Evolutionary conservation across 371 early-diverging fungal species (phyloP).

Genomic region (Mortierella polycephala): DNA sequence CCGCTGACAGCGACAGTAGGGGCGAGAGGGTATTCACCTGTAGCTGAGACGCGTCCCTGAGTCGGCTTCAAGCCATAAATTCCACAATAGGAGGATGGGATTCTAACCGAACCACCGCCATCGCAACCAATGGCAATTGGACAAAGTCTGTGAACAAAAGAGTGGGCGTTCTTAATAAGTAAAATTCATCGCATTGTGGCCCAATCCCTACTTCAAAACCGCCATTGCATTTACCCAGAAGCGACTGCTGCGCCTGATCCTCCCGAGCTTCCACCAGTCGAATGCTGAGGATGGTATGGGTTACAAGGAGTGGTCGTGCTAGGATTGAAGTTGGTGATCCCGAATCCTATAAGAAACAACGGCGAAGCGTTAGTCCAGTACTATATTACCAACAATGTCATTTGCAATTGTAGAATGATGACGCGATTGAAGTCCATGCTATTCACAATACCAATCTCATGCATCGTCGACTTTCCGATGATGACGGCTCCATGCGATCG

Average conservation of each 20-base stretch:
- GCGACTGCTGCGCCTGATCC: conserved; percentile 73
- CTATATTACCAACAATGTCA: background rate
- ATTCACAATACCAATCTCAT: conserved; percentile 58
- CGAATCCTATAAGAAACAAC: conserved; percentile 23
- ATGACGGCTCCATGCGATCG: conserved; percentile 69
- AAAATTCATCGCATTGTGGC: background rate
- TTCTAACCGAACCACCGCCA: conserved; percentile 80
- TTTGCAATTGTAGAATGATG: conserved; percentile 10
- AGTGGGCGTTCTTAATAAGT: background rate
- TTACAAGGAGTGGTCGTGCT: conserved; percentile 72
- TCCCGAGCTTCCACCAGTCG: conserved; percentile 80
- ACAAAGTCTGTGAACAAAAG: conserved; percentile 57
- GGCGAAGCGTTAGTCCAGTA: background rate
- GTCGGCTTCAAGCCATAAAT: conserved; percentile 81
- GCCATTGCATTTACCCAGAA: conserved; percentile 53
- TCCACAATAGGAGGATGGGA: conserved; percentile 79
- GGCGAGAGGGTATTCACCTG: conserved; percentile 62
- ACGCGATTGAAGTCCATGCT: too few species aligned
- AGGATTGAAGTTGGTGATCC: conserved; percentile 62
- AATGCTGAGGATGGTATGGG: conserved; percentile 65
- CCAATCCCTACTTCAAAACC: background rate
- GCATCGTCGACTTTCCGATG: conserved; percentile 70
- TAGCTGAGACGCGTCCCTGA: conserved; percentile 67
- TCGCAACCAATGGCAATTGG: conserved; percentile 81
- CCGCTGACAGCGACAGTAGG: conserved; percentile 70